Percentiles rank a stretch among this genome's conserved stretches.
Evolutionary conservation across 192 early-diverging fungal genomes (phyloP).

Genomic region (Coemansia sp.): DNA sequence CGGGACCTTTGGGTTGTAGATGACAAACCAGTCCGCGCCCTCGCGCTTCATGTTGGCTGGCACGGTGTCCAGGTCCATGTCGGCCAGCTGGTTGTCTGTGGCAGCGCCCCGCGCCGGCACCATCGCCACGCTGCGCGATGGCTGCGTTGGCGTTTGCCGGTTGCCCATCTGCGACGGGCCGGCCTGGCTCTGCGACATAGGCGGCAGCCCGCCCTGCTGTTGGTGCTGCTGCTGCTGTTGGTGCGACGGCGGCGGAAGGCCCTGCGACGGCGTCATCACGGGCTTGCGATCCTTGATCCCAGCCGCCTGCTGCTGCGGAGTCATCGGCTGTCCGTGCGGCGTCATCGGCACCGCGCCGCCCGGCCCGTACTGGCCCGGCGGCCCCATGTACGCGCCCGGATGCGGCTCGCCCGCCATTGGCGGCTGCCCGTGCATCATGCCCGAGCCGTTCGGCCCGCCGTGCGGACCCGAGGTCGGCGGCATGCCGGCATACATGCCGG

Average conservation of each 20-base stretch:
- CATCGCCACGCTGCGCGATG: constrained; percentile 26
- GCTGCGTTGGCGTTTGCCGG: constrained; percentile 46
- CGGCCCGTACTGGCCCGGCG: constrained; percentile 46
- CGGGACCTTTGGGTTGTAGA: constrained; percentile 69
- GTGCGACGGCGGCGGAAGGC: constrained; percentile 10
- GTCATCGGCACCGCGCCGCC: constrained; percentile 50
- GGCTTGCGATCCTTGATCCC: constrained; percentile 51
- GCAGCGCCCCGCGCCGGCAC: constrained; percentile 27
- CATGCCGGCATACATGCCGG: constrained; percentile 47
- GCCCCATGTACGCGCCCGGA: constrained; percentile 41
- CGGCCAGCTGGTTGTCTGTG: constrained; percentile 54
- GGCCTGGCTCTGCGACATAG: constrained; percentile 13
- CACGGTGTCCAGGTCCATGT: constrained; percentile 77
- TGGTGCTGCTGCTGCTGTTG: constrained; percentile 27
- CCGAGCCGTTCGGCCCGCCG: constrained; percentile 38
- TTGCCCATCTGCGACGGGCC: constrained; percentile 27
- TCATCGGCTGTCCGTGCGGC: constrained; percentile 51
- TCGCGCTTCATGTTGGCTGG: constrained; percentile 74
- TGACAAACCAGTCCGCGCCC: constrained; percentile 85
- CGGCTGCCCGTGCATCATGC: constrained; percentile 33
- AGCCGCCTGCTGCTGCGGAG: constrained; percentile 41
- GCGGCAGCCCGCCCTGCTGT: constrained; percentile 6
- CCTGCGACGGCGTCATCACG: constrained; percentile 40
- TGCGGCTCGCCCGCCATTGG: constrained; percentile 34
- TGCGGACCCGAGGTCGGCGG: constrained; percentile 35